Conservation (phyloP, 495 filamentous ascomycete genomes). For the Penicillium salamii region DNA sequence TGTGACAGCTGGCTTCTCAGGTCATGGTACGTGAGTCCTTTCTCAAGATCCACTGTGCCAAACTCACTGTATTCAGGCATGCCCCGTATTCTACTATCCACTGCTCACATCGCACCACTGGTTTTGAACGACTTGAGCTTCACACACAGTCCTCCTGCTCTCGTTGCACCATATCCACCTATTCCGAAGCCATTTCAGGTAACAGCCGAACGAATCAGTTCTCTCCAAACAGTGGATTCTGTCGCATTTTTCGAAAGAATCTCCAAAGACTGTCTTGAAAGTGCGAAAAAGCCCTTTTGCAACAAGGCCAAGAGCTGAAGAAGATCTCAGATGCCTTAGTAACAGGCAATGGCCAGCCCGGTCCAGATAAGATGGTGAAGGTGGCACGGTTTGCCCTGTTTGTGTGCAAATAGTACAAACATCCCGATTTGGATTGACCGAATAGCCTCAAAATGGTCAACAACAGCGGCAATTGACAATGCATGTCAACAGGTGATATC, state of each 20-base stretch:
- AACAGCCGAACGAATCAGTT: background rate
- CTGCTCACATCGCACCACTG: background rate
- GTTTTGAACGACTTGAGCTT: background rate
- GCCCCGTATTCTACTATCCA: background rate
- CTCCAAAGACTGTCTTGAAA: background rate
- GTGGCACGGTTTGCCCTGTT: no score
- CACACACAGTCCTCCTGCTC: background rate
- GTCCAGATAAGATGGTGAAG: no score
- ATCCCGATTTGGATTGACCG: no score
- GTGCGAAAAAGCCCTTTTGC: constrained; percentile 1
- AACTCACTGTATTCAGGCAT: background rate
- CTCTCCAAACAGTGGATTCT: background rate
- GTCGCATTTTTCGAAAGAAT: background rate
- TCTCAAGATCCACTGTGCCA: background rate
- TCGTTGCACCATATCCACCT: background rate
- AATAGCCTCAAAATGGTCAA: no score
- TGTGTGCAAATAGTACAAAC: no score
- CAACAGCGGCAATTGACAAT: no score
- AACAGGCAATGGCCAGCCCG: no score
- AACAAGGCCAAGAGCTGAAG: no score
- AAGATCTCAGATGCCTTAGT: no score
- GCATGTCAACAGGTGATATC: no score
- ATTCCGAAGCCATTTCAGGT: background rate
- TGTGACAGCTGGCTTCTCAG: background rate
- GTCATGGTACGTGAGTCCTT: background rate